Conservation (phyloP, 768 basidiomycete species). For the Mycena filopes region DNA sequence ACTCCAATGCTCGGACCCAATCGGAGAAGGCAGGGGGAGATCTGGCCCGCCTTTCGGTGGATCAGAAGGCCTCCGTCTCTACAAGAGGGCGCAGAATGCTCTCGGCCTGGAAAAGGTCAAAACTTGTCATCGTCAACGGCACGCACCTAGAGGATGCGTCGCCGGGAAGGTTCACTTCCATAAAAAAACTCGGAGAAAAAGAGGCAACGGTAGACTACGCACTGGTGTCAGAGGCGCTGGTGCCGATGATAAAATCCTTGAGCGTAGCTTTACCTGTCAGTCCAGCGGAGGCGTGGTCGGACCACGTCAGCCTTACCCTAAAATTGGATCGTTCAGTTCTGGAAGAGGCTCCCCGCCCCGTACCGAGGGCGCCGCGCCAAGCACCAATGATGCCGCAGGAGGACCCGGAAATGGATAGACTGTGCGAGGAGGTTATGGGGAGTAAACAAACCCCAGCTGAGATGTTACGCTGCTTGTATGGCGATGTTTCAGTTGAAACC, state of each 20-base stretch:
- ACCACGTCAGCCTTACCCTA: conserved; percentile 13
- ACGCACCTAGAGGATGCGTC: conserved; percentile 2
- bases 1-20: conserved; percentile 20
- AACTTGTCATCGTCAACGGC: conserved; percentile 11
- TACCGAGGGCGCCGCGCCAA: not conserved
- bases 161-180: not conserved
- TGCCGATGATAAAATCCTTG: conserved; percentile 1
- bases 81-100: conserved; percentile 13
- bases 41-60: not conserved
- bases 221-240: not conserved
- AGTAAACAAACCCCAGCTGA: conserved; percentile 1
- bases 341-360: not conserved
- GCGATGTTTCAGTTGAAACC: not conserved
- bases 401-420: not conserved
- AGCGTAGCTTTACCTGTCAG: not conserved
- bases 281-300: conserved; percentile 13
- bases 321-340: not conserved
- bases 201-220: conserved; percentile 13
- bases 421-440: conserved; percentile 5
- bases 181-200: not conserved
- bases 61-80: conserved; percentile 6
- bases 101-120: conserved; percentile 17
- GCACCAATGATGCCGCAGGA: not conserved
- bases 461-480: not conserved
- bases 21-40: conserved; percentile 1